Base-by-base conservation (phyloP, 805 yeast species). In the Spathaspora hagerdaliae region DNA sequence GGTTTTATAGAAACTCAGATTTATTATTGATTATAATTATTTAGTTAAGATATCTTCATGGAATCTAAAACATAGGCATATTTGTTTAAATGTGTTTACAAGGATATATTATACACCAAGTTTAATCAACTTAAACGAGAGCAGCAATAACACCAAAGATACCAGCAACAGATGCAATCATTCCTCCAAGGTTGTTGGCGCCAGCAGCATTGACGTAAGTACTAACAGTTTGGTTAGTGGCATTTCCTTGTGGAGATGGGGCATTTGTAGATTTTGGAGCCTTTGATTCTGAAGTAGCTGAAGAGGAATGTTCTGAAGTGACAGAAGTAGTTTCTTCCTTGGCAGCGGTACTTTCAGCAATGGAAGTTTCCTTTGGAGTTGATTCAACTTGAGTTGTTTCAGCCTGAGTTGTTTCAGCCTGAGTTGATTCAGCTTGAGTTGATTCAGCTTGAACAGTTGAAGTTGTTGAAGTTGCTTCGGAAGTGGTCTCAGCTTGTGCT, bases 311-410 rank as follows among this genome's bases (percentile, higher is more conserved):
- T 12, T 38, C 19, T 19, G 38, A n/a, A 7, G 33, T 5, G 27
- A 15, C 46, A 13, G 39, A 34, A 35, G 3, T 24, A 6, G 40
- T 19, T 37, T 31, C 35, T 12, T 11, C 35, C n/a, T 35, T 6
- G 34, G 42, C 12, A 27, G 36, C 11, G n/a, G 41, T 91, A 0
- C 97, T 91, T 65, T 91, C 98, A 0, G 97, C 98, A 48, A 92
- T 86, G 58, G 35, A 19, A 19, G 4, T 19, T 19, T 19, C 24
- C 24, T 19, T 19, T 19, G 32, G 9, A 29, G 32, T 29, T 29
- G 9, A 9, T 29, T 29, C 6, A 29, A 6, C 32, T 9, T 9
- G 12, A 3, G 32, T 9, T 29, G 9, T 2, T 29, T 9, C 6
- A 29, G 32, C 32, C 3, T 9, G 12, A 12, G 38, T 19, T 24